Percentiles rank a stretch among this genome's conserved stretches.
phyloP scores from a whole-genome alignment of 352 stramenopile genomes.

The Globisporangium rhizosaccharum region DNA sequence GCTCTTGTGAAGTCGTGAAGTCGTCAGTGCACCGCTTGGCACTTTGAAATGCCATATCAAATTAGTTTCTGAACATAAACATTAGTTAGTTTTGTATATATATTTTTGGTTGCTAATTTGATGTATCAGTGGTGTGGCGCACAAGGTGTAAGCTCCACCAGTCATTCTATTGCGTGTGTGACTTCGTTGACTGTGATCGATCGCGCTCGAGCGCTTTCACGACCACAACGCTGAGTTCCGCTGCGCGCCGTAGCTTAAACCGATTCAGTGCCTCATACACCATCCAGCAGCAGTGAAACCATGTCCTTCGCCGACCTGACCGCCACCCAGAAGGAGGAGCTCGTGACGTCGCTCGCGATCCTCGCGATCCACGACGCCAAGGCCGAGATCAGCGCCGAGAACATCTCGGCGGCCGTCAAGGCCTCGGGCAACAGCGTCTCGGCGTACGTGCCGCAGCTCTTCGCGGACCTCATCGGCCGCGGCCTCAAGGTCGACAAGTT shows the following conservation, averaged over 20 bases:
- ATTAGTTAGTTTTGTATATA: too few species aligned
- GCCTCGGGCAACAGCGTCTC: conserved; percentile 78
- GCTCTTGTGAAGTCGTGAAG: too few species aligned
- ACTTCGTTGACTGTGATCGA: too few species aligned
- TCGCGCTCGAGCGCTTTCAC: too few species aligned
- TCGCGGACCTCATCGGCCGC: conserved; percentile 74
- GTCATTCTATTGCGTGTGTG: background rate
- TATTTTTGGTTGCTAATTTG: too few species aligned
- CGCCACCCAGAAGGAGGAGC: conserved; percentile 81
- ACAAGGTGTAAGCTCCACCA: background rate
- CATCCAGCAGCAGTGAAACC: conserved; percentile 41
- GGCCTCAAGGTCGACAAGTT: conserved; percentile 86
- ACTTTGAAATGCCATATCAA: too few species aligned
- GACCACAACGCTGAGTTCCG: conserved; percentile 62
- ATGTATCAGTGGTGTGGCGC: background rate
- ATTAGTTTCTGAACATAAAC: too few species aligned
- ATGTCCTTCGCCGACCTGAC: conserved; percentile 84
- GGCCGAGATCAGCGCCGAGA: conserved; percentile 75
- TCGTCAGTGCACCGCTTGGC: too few species aligned
- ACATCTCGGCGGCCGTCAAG: conserved; percentile 62
- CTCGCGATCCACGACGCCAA: conserved; percentile 74
- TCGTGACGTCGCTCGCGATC: conserved; percentile 78
- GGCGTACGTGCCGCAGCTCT: conserved; percentile 76
- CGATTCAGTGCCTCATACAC: conserved; percentile 66
- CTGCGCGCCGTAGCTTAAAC: conserved; percentile 66